Base-by-base conservation (phyloP, 306 rosid genomes). In the Castanospermum australe region DNA sequence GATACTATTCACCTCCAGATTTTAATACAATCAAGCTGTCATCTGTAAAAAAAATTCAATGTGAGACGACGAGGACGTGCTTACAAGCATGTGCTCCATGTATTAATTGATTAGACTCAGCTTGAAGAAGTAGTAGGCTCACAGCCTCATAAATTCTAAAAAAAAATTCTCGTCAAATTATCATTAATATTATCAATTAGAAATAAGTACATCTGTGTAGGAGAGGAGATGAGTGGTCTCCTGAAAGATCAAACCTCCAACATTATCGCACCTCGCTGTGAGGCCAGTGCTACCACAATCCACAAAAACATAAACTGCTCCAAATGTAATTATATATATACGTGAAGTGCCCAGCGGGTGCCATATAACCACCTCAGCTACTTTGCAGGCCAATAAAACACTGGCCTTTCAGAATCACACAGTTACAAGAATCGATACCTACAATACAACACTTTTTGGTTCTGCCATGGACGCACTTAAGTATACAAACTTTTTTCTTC, bases 321-420 rank as follows among this genome's bases (percentile, higher is more conserved):
- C 50, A 51, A 10, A 18, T 71, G 54, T 71, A 71, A n/a, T n/a
- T 39, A 28, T 68, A 62, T 36, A 14, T 54, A 77, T 35, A 71
- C 67, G 78, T 5, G 71, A 82, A 82, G 78, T 57, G 82, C 71
- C 82, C 75, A 69, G 86, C 82, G 89, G 89, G 89, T 82, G 86
- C 68, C 42, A 78, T 51, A 39, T 36, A 47, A 74, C 7, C 84
- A 86, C 89, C 89, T 62, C 86, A 56, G 86, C 89, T 82, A 56
- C 82, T 79, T 69, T 74, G 15, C n/a, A 79, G 86, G 82, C 84
- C 77, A 75, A 78, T 62, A 68, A 78, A 78, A 54, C 71, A 62
- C 82, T 79, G 81, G 83, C 55, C 86, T 82, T 70, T 54, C 54
- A 57, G 54, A 82, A 74, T 78, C 82, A 73, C n/a, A 41, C 42